A percentile compares a stretch with the other conserved stretches of the same genome.
Conservation (phyloP, 2,329 filamentous ascomycete species). For the Fusarium tupiense region DNA sequence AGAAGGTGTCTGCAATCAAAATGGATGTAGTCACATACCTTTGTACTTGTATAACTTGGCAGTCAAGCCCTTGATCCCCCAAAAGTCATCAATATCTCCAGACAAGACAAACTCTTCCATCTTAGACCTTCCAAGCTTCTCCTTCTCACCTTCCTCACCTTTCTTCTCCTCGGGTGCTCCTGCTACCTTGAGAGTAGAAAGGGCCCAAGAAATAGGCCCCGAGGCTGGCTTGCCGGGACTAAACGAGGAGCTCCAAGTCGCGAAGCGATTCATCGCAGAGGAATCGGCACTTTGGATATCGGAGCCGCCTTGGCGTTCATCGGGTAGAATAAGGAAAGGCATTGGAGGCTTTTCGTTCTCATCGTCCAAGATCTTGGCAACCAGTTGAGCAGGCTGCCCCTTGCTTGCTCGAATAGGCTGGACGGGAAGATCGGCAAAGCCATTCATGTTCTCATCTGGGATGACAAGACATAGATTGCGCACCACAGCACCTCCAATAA, state of each 20-base stretch:
- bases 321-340: neutral
- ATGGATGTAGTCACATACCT: neutral
- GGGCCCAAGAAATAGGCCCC: neutral
- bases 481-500: neutral
- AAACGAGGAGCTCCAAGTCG: neutral
- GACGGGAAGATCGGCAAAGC: neutral
- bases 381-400: neutral
- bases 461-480: neutral
- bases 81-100: neutral
- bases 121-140: neutral
- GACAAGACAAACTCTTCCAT: neutral
- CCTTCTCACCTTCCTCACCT: rapidly evolving
- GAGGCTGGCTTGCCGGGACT: neutral
- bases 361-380: neutral
- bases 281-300: neutral
- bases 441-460: neutral
- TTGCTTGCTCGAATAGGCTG: neutral
- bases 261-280: rapidly evolving
- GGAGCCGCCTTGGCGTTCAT: neutral
- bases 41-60: neutral
- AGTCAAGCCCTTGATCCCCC: neutral
- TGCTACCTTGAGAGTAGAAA: neutral
- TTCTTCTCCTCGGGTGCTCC: neutral
- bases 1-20: rapidly evolving
- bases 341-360: neutral